phyloP scores from a whole-genome alignment of 1,139 yeast genomes.

The Geotrichum histeridarum region DNA sequence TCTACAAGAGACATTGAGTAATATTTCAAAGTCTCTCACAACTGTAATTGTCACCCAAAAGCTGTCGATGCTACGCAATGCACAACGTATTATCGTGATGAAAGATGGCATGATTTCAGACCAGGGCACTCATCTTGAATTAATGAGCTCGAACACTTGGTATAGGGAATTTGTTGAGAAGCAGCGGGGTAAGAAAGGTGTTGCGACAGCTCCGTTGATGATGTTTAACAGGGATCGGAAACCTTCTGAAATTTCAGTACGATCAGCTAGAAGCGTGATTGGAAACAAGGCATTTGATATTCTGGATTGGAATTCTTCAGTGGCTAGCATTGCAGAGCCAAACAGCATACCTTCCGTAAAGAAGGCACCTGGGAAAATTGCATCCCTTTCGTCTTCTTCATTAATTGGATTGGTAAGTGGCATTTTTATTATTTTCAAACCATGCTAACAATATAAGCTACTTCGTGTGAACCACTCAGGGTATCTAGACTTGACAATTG shows the following conservation, averaged over 20 bases:
- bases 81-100: constrained; percentile 44
- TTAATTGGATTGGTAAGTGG: constrained; percentile 24
- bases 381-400: constrained; percentile 16
- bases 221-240: constrained; percentile 17
- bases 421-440: not conserved
- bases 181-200: constrained; percentile 27
- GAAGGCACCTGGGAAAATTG: not conserved
- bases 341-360: not conserved
- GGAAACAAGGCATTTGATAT: constrained; percentile 16
- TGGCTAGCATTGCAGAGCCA: constrained; percentile 13
- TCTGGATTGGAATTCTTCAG: constrained; percentile 13
- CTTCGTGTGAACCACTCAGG: constrained; percentile 30
- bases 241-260: constrained; percentile 9
- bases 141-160: constrained; percentile 34
- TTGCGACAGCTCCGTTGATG: constrained; percentile 14
- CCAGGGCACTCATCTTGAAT: constrained; percentile 41
- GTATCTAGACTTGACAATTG: constrained; percentile 31
- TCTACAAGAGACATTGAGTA: constrained; percentile 49
- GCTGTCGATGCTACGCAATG: constrained; percentile 60
- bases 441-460: constrained; percentile 17
- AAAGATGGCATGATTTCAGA: constrained; percentile 41
- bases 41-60: constrained; percentile 75
- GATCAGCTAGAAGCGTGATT: constrained; percentile 6
- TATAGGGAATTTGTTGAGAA: constrained; percentile 39
- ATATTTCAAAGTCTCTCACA: constrained; percentile 58